Conservation (phyloP, 2,329 filamentous ascomycete genomes). For the Fusarium metavorans region DNA sequence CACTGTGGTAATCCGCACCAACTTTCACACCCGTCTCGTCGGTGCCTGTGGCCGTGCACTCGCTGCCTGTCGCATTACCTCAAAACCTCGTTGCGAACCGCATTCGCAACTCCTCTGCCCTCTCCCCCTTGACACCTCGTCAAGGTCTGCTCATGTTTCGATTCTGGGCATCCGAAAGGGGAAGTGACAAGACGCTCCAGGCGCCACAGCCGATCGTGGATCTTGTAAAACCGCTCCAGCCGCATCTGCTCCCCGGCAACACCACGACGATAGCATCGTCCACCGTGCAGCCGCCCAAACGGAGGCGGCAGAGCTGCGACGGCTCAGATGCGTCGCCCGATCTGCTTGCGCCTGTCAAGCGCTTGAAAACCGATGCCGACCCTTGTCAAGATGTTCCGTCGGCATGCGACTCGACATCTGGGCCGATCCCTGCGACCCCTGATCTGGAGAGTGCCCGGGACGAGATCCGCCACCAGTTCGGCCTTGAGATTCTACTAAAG, state of each 20-base stretch:
- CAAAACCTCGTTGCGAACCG: slow-evolving; percentile 29
- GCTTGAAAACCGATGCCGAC: slow-evolving; percentile 53
- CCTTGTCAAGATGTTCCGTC: slow-evolving; percentile 38
- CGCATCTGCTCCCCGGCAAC: slow-evolving; percentile 45
- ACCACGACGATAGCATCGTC: slow-evolving; percentile 41
- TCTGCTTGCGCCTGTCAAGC: slow-evolving; percentile 54
- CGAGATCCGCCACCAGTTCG: slow-evolving; percentile 86
- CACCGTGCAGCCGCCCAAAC: slow-evolving; percentile 52
- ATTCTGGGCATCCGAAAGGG: slow-evolving; percentile 70
- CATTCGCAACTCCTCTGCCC: slow-evolving; percentile 29
- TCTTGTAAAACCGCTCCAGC: slow-evolving; percentile 47
- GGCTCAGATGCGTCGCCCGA: slow-evolving; percentile 44
- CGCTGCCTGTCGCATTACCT: slow-evolving; percentile 36
- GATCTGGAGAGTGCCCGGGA: slow-evolving; percentile 71
- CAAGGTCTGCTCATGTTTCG: slow-evolving; percentile 69
- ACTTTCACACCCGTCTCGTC: slow-evolving; percentile 16
- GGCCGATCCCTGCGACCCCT: slow-evolving; percentile 34
- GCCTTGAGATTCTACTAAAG: slow-evolving; percentile 91
- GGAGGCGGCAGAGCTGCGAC: slow-evolving; percentile 53
- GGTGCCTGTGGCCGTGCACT: slow-evolving; percentile 10
- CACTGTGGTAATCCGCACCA: slow-evolving; percentile 25
- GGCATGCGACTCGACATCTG: slow-evolving; percentile 34
- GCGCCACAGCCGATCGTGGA: slow-evolving; percentile 56
- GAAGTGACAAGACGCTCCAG: slow-evolving; percentile 64
- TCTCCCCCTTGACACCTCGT: slow-evolving; percentile 35